Percentiles rank a stretch among this genome's conserved stretches.
phyloP scores from a whole-genome alignment of 2,329 filamentous ascomycete species.

The Aulographum hederae region DNA sequence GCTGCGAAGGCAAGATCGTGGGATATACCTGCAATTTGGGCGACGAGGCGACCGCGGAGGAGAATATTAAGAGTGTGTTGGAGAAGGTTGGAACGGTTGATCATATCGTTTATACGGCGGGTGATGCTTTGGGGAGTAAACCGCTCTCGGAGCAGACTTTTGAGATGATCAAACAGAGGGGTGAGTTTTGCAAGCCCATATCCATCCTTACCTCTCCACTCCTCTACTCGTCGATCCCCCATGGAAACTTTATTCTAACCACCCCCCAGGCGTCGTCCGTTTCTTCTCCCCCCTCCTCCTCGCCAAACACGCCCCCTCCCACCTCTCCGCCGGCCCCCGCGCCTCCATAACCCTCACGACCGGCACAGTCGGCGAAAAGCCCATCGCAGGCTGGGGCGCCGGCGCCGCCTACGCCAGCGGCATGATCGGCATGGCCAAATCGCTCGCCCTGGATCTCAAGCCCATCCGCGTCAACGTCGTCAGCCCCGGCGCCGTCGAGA shows the following conservation, averaged over 20 bases:
- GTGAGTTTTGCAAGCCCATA: background rate
- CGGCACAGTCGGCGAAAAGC: constrained; percentile 32
- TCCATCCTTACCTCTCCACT: background rate
- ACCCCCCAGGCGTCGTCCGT: constrained; percentile 28
- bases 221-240: background rate
- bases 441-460: constrained; percentile 42
- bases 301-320: constrained; percentile 29
- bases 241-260: background rate
- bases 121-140: constrained; percentile 23
- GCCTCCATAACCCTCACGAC: constrained; percentile 39
- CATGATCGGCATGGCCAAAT: constrained; percentile 32
- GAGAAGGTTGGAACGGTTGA: constrained; percentile 24
- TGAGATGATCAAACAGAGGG: constrained; percentile 19
- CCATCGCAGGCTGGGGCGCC: constrained; percentile 32
- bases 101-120: constrained; percentile 41
- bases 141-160: constrained; percentile 24
- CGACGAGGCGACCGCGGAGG: constrained; percentile 25
- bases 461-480: constrained; percentile 47
- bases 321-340: constrained; percentile 21
- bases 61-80: constrained; percentile 28
- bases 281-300: constrained; percentile 33
- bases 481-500: constrained; percentile 32
- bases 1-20: constrained; percentile 16
- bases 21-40: constrained; percentile 30
- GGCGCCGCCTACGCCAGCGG: constrained; percentile 30